These are phyloP conservation scores for Coniochaeta ligniaria DNA, from an alignment of 2,329 filamentous ascomycete genomes.

Conservation along the genomic window DNA sequence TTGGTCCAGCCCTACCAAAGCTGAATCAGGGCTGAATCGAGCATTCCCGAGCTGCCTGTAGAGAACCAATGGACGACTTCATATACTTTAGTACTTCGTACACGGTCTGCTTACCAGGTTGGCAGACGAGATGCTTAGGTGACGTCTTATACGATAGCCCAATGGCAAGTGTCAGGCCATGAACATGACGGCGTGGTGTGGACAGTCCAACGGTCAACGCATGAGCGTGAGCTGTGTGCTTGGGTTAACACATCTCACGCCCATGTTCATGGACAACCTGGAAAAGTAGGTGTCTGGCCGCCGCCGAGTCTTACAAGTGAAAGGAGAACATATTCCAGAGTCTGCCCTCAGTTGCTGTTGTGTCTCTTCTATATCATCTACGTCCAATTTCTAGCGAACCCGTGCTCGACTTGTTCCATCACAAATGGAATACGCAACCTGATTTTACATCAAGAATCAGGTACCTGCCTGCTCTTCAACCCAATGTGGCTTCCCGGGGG, in stretches of 20 bases:
- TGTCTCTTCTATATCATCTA: too few species aligned
- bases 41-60: not conserved
- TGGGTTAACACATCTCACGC: too few species aligned
- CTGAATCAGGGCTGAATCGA: not conserved
- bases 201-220: too few species aligned
- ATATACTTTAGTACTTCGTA: too few species aligned
- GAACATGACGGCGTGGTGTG: not conserved
- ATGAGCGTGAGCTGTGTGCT: too few species aligned
- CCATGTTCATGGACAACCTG: not conserved
- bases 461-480: too few species aligned
- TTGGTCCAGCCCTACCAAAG: not conserved
- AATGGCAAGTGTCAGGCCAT: not conserved
- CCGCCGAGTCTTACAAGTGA: not conserved
- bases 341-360: not conserved
- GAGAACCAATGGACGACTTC: not conserved
- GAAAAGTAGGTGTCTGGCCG: not conserved
- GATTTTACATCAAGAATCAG: not conserved
- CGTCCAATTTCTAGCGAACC: too few species aligned
- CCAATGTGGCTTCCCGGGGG: not conserved
- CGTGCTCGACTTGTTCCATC: too few species aligned
- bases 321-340: not conserved
- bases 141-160: not conserved
- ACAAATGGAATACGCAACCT: not conserved
- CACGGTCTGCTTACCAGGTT: not conserved
- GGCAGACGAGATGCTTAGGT: not conserved